Percentiles rank a stretch among this genome's conserved stretches.
These are phyloP conservation scores for Lachancea fermentati DNA, from an alignment of 805 yeast species.

Conservation along the genomic window DNA sequence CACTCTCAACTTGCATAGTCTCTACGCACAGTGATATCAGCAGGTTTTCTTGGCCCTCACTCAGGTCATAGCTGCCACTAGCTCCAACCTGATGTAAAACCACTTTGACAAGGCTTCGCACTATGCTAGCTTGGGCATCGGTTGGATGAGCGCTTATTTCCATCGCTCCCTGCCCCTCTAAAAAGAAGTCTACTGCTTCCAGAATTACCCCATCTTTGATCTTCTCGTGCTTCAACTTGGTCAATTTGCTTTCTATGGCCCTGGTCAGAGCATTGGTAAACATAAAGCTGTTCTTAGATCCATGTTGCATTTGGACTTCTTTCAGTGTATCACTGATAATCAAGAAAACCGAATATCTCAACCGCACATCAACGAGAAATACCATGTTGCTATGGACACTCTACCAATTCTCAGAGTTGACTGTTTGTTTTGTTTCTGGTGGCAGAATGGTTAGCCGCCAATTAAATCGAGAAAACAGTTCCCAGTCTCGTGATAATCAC, in stretches of 20 bases:
- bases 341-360: constrained; percentile 5
- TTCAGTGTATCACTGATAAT: constrained; percentile 1
- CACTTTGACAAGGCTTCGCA: constrained; percentile 21
- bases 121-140: constrained; percentile 20
- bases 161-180: constrained; percentile 26
- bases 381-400: constrained; percentile 6
- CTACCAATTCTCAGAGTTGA: constrained; percentile 1
- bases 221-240: constrained; percentile 4
- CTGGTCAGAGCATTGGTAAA: constrained; percentile 12
- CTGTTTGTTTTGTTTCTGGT: neutral
- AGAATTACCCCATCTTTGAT: constrained; percentile 10
- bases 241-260: constrained; percentile 15
- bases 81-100: constrained; percentile 17
- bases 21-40: constrained; percentile 24
- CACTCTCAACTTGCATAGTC: constrained; percentile 15
- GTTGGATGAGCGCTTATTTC: constrained; percentile 24
- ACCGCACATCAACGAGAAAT: constrained; percentile 20
- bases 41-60: constrained; percentile 23
- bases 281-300: neutral
- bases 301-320: neutral
- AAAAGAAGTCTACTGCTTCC: constrained; percentile 12
- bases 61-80: constrained; percentile 8
- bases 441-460: neutral
- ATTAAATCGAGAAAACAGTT: neutral
- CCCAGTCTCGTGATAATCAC: neutral